Base-by-base conservation (phyloP, 306 rosid genomes). In the Gillenia trifoliata region DNA sequence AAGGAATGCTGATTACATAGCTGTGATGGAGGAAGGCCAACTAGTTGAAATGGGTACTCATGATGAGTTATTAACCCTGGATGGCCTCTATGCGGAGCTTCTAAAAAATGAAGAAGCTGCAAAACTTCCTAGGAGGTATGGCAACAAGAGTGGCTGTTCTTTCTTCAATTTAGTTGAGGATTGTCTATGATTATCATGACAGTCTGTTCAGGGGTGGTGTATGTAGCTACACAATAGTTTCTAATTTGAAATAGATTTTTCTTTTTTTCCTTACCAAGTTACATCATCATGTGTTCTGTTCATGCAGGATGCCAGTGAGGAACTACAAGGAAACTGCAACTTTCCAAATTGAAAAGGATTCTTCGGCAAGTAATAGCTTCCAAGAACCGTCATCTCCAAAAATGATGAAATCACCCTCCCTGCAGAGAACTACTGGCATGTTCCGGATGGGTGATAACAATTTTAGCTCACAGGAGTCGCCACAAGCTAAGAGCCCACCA, bases 11-110 rank as follows among this genome's bases (percentile, higher is more conserved):
- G 99, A 95, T 85, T 95, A 87, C 81, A 95, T 95, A 86, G 98
- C 98, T 68, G 99, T 95, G 70, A 95, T 95, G 99, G 99, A 95
- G 88, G 99, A 95, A 86, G 99, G 99, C 49, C 98, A 86, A 65
- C 98, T 95, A 79, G 92, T 95, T 81, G 99, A 95, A 83, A 92
- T 90, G 93, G 99, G 99, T 69, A 95, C 98, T 17, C 99, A 95
- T 74, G 99, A 95, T 82, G 99, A 95, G 72, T 77, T 95, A 66
- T 72, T 90, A 83, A 70, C 78, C 85, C 89, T 79, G 64, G 89
- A 88, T 73, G 98, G 99, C 79, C 86, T 95, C 62, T 95, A 95
- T 76, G 94, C 99, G 4, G 99, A 95, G 87, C 99, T 95, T 75
- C 93, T 95, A 43, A 93, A 90, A 80, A 84, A 90, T 72, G 99